Base-by-base conservation (phyloP, 2,329 filamentous ascomycete genomes). In the Trichoderma guizhouense region DNA sequence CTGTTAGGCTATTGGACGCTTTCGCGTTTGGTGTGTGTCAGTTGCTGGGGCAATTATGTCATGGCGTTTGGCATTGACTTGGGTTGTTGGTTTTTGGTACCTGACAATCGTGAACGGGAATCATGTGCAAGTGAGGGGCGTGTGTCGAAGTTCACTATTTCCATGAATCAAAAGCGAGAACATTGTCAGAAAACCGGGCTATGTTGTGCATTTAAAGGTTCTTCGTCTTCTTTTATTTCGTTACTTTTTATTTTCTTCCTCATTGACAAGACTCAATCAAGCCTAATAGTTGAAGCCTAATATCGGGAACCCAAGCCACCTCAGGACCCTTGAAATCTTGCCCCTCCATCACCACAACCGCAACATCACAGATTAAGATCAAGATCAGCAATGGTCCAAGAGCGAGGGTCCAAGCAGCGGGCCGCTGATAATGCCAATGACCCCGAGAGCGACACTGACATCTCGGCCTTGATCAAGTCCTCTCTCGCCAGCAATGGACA, bases 381-480 rank as follows among this genome's bases (percentile, higher is more conserved):
- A 18, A 6, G 26, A 18, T 51, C 43, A 75, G 66, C 75, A 87
- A 87, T 86, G 85, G 86, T 82, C 75, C 84, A 82, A 77, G 86
- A 82, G 81, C 84, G 78, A 75, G 85, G 78, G 72, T 84, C 81
- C 73, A 86, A 82, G 83, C 82, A 76, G 77, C 84, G 76, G 76
- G 81, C 86, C 21, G 78, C 78, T 61, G 77, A 77, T 60, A 77
- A 77, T n/a, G 76, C 76, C 30, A 81, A 78, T 72, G 75, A 77
- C 14, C 78, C 79, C 7, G 79, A 81, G 26, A 80, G 79, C 72
- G 79, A 80, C 69, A 75, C 74, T 39, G 80, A 82, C 66, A 79
- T 82, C 70, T 78, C 78, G 36, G 77, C 77, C 64, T 74, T 81
- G 26, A 74, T 82, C 53, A 78, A 78, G 72, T 71, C 76, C 32